phyloP scores from a whole-genome alignment of 169 alveolate species.

The Plasmodium vivax region DNA sequence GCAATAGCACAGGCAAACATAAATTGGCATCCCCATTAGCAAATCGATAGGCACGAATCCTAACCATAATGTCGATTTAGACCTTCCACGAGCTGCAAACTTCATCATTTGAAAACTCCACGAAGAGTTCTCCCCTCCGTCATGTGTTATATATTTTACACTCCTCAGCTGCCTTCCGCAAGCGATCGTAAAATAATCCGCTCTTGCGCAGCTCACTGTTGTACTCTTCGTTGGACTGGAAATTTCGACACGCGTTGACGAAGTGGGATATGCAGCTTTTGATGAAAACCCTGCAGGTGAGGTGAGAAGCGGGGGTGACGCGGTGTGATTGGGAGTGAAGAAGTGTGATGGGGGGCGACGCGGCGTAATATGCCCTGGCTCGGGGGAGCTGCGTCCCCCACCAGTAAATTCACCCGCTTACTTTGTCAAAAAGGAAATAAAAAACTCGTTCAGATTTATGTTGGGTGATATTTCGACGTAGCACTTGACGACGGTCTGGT shows the following conservation, averaged over 20 bases:
- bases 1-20: not conserved
- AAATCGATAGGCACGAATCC: not conserved
- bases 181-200: conserved; percentile 16
- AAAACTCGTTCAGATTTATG: conserved; percentile 4
- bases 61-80: not conserved
- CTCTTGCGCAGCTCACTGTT: conserved; percentile 12
- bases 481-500: conserved; percentile 30
- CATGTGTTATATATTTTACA: conserved; percentile 11
- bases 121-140: not conserved
- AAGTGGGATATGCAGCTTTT: conserved; percentile 56
- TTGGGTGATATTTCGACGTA: conserved; percentile 66
- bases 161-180: conserved; percentile 49
- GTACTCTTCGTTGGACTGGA: conserved; percentile 34
- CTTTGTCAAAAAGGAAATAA: conserved; percentile 57
- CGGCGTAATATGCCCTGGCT: not conserved
- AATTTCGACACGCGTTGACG: conserved; percentile 22
- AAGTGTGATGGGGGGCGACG: too few relatives aligned
- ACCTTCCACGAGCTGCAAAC: not conserved
- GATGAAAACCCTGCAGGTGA: conserved; percentile 37
- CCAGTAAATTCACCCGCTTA: not conserved
- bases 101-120: not conserved
- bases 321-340: not conserved
- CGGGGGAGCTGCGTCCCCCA: not conserved
- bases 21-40: not conserved
- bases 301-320: not conserved